These are phyloP conservation scores for Colletotrichum sp. DNA, from an alignment of 2,329 filamentous ascomycete species.

Conservation along the genomic window DNA sequence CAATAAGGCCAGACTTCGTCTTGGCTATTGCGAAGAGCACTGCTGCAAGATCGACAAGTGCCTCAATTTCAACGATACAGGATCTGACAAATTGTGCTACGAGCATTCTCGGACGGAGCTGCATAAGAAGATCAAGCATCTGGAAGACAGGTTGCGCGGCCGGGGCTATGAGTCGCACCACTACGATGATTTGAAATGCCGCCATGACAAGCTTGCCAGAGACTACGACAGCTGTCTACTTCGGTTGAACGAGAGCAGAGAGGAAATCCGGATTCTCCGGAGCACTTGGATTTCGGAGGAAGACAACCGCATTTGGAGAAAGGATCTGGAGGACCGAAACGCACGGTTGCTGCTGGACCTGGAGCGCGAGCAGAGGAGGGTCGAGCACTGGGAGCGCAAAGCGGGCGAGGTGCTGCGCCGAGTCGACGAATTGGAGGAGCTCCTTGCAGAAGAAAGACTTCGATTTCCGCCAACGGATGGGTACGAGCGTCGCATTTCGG, in stretches of 20 bases:
- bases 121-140: not conserved
- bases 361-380: conserved; percentile 90
- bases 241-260: not conserved
- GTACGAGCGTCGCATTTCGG: conserved; percentile 6
- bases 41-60: conserved; percentile 15
- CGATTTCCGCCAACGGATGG: not conserved
- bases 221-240: conserved; percentile 2
- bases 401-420: conserved; percentile 1
- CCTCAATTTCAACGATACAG: conserved; percentile 9
- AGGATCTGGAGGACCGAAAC: conserved; percentile 10
- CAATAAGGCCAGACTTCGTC: not conserved
- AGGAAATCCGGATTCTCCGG: conserved; percentile 2
- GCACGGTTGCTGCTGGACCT: conserved; percentile 66
- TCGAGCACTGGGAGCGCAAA: conserved; percentile 98
- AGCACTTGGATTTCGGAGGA: conserved; percentile 4
- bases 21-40: conserved; percentile 11
- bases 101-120: conserved; percentile 12
- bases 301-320: conserved; percentile 7
- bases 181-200: conserved; percentile 1
- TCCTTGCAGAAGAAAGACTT: conserved; percentile 4
- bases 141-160: conserved; percentile 1
- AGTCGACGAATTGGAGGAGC: conserved; percentile 4
- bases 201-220: conserved; percentile 4
- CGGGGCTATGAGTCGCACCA: not conserved
- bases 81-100: conserved; percentile 1